A percentile compares a stretch with the other conserved stretches of the same genome.
phyloP scores from a whole-genome alignment of 1,139 yeast species.

The Kluyveromyces sp. region DNA sequence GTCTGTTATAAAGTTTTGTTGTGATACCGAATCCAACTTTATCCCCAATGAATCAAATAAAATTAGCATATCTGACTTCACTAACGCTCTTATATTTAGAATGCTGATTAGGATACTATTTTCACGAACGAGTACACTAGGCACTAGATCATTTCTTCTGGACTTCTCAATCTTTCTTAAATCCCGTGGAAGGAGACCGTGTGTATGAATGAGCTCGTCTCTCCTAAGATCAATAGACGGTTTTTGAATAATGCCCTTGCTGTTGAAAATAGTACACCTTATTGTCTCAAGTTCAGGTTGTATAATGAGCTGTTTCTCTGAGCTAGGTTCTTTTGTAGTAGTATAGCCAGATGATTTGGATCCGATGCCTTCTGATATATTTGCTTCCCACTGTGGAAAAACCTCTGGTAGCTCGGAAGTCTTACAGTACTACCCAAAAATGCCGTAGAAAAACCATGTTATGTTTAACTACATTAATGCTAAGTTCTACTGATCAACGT shows the following conservation, averaged over 20 bases:
- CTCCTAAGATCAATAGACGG: slow-evolving; percentile 54
- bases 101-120: slow-evolving; percentile 58
- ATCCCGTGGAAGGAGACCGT: slow-evolving; percentile 30
- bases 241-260: slow-evolving; percentile 46
- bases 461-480: neutral
- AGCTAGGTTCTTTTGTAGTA: slow-evolving; percentile 33
- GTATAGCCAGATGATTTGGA: slow-evolving; percentile 14
- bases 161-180: slow-evolving; percentile 60
- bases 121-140: slow-evolving; percentile 56
- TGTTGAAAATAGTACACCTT: slow-evolving; percentile 55
- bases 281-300: slow-evolving; percentile 28
- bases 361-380: neutral
- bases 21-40: slow-evolving; percentile 27
- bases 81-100: slow-evolving; percentile 61
- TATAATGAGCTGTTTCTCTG: slow-evolving; percentile 30
- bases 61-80: slow-evolving; percentile 56
- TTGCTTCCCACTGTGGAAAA: neutral
- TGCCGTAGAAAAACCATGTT: neutral
- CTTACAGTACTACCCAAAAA: neutral
- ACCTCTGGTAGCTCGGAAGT: neutral
- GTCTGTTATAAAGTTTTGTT: slow-evolving; percentile 25
- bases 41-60: slow-evolving; percentile 46
- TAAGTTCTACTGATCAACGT: no score
- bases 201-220: slow-evolving; percentile 36
- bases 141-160: slow-evolving; percentile 41